Conservation (phyloP, 768 basidiomycete genomes). For the Lactarius vividus region DNA sequence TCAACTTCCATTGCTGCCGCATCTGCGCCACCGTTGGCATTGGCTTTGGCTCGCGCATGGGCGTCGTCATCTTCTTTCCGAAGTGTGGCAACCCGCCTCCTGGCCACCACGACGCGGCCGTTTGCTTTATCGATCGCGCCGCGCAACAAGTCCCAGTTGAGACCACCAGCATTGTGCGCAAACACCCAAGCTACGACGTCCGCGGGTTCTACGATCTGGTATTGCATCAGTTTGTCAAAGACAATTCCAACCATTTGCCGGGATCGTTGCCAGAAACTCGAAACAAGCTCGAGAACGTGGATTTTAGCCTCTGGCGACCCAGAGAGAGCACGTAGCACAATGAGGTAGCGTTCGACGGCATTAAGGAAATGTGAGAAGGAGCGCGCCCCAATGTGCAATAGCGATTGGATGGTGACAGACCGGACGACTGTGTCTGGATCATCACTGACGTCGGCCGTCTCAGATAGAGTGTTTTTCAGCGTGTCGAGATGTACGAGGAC, state of each 20-base stretch:
- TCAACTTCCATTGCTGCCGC: slow-evolving; percentile 62
- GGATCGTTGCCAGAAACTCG: slow-evolving; percentile 80
- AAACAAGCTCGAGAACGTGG: slow-evolving; percentile 68
- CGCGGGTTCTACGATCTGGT: slow-evolving; percentile 92
- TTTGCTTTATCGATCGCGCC: slow-evolving; percentile 88
- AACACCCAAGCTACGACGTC: slow-evolving; percentile 91
- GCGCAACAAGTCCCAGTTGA: slow-evolving; percentile 85
- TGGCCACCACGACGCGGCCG: slow-evolving; percentile 77
- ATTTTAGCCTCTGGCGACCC: slow-evolving; percentile 56
- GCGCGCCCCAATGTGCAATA: slow-evolving; percentile 88
- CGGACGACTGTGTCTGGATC: slow-evolving; percentile 68
- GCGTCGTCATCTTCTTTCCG: slow-evolving; percentile 89
- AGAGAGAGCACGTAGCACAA: slow-evolving; percentile 60
- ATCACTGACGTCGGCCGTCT: slow-evolving; percentile 53
- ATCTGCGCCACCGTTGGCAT: slow-evolving; percentile 43
- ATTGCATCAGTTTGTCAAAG: slow-evolving; percentile 97
- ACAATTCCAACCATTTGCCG: slow-evolving; percentile 89
- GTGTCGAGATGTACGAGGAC: slow-evolving; percentile 72
- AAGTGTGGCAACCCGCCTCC: slow-evolving; percentile 67
- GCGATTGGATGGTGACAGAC: slow-evolving; percentile 80
- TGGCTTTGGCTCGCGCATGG: slow-evolving; percentile 70
- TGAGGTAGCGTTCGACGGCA: slow-evolving; percentile 92
- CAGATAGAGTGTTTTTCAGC: slow-evolving; percentile 63
- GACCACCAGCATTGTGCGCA: slow-evolving; percentile 51
- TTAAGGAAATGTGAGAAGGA: slow-evolving; percentile 98